Evolutionary conservation across 2,329 filamentous ascomycete genomes (phyloP).

Genomic region (Stemphylium beticola): DNA sequence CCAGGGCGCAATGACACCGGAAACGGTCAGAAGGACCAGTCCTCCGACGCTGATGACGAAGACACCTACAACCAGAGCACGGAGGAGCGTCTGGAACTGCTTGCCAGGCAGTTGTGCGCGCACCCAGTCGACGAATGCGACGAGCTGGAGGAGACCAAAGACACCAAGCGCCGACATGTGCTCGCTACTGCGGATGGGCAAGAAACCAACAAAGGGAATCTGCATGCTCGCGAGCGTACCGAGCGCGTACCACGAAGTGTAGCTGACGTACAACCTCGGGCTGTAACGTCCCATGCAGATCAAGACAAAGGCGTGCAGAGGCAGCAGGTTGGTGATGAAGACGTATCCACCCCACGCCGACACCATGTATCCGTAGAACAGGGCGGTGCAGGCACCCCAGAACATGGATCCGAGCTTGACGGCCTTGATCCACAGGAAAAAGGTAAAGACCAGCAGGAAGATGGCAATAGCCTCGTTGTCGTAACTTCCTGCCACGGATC

Average conservation of each 20-base stretch:
- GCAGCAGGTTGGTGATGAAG: slow-evolving; percentile 97
- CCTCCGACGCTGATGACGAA: slow-evolving; percentile 75
- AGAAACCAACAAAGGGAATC: slow-evolving; percentile 97
- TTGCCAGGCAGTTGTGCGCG: slow-evolving; percentile 86
- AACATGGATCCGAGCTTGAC: slow-evolving; percentile 95
- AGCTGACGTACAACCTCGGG: slow-evolving; percentile 90
- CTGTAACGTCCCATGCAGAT: slow-evolving; percentile 98
- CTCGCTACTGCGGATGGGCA: slow-evolving; percentile 95
- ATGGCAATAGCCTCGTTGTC: slow-evolving; percentile 99
- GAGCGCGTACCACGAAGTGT: slow-evolving; percentile 97
- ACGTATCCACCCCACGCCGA: slow-evolving; percentile 99
- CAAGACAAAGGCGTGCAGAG: slow-evolving; percentile 90
- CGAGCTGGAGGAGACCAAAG: slow-evolving; percentile 92
- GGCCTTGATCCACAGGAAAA: slow-evolving; percentile 99
- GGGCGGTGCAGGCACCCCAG: slow-evolving; percentile 91
- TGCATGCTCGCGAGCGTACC: slow-evolving; percentile 98
- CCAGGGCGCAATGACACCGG: slow-evolving; percentile 95
- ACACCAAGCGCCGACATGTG: slow-evolving; percentile 97
- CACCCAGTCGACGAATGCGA: slow-evolving; percentile 90
- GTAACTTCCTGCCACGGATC: slow-evolving; percentile 97
- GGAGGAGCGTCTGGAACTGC: slow-evolving; percentile 91
- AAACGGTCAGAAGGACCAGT: slow-evolving; percentile 82
- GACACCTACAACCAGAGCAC: slow-evolving; percentile 73
- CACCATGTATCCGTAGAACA: slow-evolving; percentile 99
- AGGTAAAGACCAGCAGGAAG: slow-evolving; percentile 97